Percentiles rank a stretch among this genome's conserved stretches.
Conservation (phyloP, 148 eudicot species). For the Rhododendron griersonianum region DNA sequence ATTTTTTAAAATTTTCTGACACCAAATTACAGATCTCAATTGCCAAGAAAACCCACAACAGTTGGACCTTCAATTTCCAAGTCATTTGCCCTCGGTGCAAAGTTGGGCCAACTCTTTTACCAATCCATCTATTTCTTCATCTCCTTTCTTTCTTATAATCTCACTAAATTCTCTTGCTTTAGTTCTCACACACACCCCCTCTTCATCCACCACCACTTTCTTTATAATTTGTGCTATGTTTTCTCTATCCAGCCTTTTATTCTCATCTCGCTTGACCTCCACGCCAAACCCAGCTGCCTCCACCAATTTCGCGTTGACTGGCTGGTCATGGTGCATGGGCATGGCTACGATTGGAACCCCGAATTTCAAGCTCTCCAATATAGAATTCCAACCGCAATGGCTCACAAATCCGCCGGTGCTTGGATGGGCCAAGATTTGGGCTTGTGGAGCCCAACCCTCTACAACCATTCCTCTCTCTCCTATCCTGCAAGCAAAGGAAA, state of each 20-base stretch:
- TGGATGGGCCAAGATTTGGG: constrained; percentile 14
- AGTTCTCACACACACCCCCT: background rate
- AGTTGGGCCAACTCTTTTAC: background rate
- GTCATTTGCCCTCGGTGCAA: background rate
- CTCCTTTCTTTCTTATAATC: background rate
- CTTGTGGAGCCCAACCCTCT: constrained; percentile 29
- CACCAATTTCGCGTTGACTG: background rate
- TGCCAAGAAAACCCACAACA: background rate
- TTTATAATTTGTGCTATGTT: background rate
- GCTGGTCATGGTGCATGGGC: constrained; percentile 3
- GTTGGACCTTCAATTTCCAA: background rate
- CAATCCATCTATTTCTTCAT: background rate
- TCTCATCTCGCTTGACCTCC: background rate
- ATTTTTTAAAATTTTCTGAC: too few species aligned
- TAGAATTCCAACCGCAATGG: constrained; percentile 15
- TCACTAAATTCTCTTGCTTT: background rate
- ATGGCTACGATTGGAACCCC: background rate
- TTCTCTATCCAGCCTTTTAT: background rate
- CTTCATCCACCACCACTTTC: background rate
- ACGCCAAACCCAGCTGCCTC: background rate
- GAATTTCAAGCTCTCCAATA: background rate
- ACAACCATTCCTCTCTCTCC: constrained; percentile 21
- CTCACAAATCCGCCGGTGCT: constrained; percentile 30
- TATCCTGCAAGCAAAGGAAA: constrained; percentile 1
- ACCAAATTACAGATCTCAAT: too few species aligned